Percentiles rank a stretch among this genome's conserved stretches.
phyloP scores from a whole-genome alignment of 2,329 filamentous ascomycete genomes.

The Fusarium sp. region DNA sequence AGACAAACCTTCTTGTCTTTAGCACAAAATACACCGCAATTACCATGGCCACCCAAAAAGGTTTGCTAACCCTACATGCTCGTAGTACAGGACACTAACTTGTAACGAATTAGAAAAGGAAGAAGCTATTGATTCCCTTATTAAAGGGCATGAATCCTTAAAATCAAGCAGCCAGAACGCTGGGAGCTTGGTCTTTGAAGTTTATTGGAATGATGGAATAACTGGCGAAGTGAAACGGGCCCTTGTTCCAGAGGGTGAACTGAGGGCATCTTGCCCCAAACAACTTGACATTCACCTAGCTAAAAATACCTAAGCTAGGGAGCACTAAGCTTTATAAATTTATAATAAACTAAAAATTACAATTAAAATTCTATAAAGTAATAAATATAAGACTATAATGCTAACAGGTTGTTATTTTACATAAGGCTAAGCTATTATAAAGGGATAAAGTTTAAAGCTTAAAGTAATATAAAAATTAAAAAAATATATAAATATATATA shows the following conservation, averaged over 20 bases:
- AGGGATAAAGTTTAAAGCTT: too few species aligned
- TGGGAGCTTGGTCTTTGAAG: accelerated
- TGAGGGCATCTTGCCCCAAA: accelerated
- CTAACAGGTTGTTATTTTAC: too few species aligned
- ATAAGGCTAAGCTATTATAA: too few species aligned
- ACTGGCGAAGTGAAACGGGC: accelerated
- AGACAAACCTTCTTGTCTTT: neutral
- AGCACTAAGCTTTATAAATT: too few species aligned
- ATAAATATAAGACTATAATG: too few species aligned
- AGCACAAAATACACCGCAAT: too few species aligned
- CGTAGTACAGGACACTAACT: neutral
- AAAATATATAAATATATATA: too few species aligned
- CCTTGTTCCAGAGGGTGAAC: neutral
- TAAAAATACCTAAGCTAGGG: too few species aligned
- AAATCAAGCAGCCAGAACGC: neutral
- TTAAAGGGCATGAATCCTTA: neutral
- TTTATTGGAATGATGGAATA: neutral
- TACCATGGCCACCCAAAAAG: neutral
- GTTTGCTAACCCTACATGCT: neutral
- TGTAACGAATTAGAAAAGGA: neutral
- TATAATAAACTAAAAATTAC: too few species aligned
- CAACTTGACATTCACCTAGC: neutral
- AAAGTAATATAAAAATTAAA: too few species aligned
- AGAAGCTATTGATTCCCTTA: neutral
- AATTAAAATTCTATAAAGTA: too few species aligned